A percentile compares a stretch with the other conserved stretches of the same genome.
Evolutionary conservation across 192 early-diverging fungal genomes (phyloP).

Genomic region (Lobosporangium transversale): DNA sequence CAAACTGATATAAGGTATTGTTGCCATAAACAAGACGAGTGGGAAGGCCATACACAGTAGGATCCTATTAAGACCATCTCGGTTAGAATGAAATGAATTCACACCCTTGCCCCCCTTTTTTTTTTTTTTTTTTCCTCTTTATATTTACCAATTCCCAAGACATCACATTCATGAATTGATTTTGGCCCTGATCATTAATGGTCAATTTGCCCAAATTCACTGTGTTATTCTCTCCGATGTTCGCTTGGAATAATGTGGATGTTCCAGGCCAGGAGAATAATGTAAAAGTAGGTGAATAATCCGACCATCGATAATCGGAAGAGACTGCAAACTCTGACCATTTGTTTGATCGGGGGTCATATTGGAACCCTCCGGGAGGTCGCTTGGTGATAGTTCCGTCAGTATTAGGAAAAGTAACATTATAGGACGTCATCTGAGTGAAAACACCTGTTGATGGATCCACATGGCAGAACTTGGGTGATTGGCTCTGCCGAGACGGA

Average conservation of each 20-base stretch:
- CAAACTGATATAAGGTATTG: too few relatives aligned
- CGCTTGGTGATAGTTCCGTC: neutral
- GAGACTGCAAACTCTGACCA: conserved; percentile 23
- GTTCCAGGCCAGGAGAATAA: conserved; percentile 20
- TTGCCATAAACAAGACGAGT: too few relatives aligned
- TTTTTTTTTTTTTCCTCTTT: too few relatives aligned
- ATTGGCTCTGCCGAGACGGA: conserved; percentile 10
- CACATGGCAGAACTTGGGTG: conserved; percentile 20
- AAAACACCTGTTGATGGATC: conserved; percentile 14
- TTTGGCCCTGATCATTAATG: neutral
- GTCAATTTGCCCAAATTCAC: conserved; percentile 9
- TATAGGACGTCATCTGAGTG: conserved; percentile 27
- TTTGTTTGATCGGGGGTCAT: conserved; percentile 2
- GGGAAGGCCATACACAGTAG: too few relatives aligned
- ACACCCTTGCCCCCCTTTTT: too few relatives aligned
- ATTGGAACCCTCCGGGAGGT: conserved; percentile 25
- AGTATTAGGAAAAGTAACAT: neutral
- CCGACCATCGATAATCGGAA: conserved; percentile 13
- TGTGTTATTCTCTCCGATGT: conserved; percentile 1
- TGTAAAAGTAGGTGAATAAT: neutral
- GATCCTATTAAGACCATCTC: neutral
- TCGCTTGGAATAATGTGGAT: conserved; percentile 16
- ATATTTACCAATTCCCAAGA: conserved; percentile 11
- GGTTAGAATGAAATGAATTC: too few relatives aligned
- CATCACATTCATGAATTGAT: conserved; percentile 8